These are phyloP conservation scores for Oryza brachyantha DNA, from an alignment of 176 grass and related monocot species.

Conservation along the genomic window DNA sequence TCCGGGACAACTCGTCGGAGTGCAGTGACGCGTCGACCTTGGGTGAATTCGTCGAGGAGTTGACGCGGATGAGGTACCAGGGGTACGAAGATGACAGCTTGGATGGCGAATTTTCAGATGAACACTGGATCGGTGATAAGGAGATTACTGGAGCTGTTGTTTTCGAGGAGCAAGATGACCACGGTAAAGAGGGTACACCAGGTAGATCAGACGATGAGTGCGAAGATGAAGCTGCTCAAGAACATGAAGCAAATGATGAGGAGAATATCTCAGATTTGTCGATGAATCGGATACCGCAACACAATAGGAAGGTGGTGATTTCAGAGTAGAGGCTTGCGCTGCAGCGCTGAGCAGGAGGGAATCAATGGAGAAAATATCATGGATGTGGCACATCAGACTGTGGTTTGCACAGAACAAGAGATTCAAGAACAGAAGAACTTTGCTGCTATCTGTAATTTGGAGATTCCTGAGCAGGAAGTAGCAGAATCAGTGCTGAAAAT, in stretches of 20 bases:
- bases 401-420: neutral
- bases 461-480: slow-evolving; percentile 6
- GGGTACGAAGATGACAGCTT: slow-evolving; percentile 40
- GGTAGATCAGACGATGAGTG: neutral
- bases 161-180: neutral
- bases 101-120: slow-evolving; percentile 33
- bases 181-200: slow-evolving; percentile 7
- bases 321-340: slow-evolving; percentile 7
- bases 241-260: neutral
- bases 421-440: slow-evolving; percentile 18
- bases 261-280: neutral
- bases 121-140: slow-evolving; percentile 1
- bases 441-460: neutral
- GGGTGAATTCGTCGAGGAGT: slow-evolving; percentile 33
- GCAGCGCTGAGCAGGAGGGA: slow-evolving; percentile 16
- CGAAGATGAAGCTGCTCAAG: neutral
- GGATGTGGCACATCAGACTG: neutral
- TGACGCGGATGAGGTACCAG: slow-evolving; percentile 43
- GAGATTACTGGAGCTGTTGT: slow-evolving; percentile 4
- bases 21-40: slow-evolving; percentile 33
- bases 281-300: neutral
- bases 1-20: slow-evolving; percentile 43
- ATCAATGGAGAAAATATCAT: slow-evolving; percentile 17
- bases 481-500: neutral
- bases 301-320: neutral